A percentile compares a stretch with the other conserved stretches of the same genome.
Conservation (phyloP, 1,139 yeast genomes). For the Yamadazyma mexicana region DNA sequence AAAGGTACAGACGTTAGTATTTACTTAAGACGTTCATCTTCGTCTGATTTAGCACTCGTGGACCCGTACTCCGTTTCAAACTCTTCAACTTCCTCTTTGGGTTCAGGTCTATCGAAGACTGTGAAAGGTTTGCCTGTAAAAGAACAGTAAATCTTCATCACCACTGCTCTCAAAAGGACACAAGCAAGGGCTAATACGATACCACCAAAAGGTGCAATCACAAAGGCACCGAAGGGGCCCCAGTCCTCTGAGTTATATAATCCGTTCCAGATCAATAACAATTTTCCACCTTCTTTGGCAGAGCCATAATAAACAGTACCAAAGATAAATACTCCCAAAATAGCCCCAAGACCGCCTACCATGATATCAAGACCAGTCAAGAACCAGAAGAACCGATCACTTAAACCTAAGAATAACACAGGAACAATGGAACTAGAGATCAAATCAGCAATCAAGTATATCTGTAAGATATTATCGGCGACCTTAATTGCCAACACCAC, state of each 20-base stretch:
- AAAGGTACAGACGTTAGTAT: too few relatives aligned
- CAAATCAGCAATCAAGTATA: constrained; percentile 87
- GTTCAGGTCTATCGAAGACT: constrained; percentile 52
- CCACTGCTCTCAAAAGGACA: constrained; percentile 50
- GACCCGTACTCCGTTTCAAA: constrained; percentile 12
- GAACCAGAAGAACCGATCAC: constrained; percentile 59
- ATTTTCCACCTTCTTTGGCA: constrained; percentile 77
- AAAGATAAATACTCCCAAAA: constrained; percentile 75
- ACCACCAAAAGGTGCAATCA: constrained; percentile 86
- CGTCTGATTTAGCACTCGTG: constrained; percentile 9
- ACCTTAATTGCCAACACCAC: constrained; percentile 79
- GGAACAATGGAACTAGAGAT: constrained; percentile 88
- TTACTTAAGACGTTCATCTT: constrained; percentile 3
- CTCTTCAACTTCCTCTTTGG: constrained; percentile 6
- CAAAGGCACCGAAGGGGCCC: constrained; percentile 95
- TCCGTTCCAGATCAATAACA: constrained; percentile 73
- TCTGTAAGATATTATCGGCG: constrained; percentile 80
- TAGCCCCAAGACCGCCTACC: constrained; percentile 80
- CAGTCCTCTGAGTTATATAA: constrained; percentile 76
- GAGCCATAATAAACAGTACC: constrained; percentile 75
- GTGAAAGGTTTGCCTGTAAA: constrained; percentile 49
- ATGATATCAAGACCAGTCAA: constrained; percentile 81
- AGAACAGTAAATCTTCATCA: constrained; percentile 37
- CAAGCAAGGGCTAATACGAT: constrained; percentile 55
- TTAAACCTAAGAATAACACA: constrained; percentile 77